Base-by-base conservation (phyloP, 2,329 filamentous ascomycete genomes). In the Fusarium sp. region DNA sequence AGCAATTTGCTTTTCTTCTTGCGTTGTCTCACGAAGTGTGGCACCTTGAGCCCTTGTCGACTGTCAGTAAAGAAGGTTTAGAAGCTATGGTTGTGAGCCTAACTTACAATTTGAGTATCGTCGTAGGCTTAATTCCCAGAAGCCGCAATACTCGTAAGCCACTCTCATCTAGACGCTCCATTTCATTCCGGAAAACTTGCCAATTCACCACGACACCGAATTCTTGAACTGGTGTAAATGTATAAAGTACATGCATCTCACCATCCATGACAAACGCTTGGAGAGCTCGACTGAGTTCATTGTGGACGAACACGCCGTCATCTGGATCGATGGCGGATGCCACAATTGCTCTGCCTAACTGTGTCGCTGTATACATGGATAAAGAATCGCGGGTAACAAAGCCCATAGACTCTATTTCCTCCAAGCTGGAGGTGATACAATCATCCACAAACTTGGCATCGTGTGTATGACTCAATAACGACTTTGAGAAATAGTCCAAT, bases 241-340 rank as follows among this genome's bases (percentile, higher is more conserved):
- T 88, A 75, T 94, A 94, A 46, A 93, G 84, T 14, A 92, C 85
- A 72, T 94, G 92, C 88, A 94, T 90, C 65, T 94, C 92, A 6
- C 90, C 89, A 73, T 94, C 91, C 86, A 94, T 89, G 14, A 93
- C 92, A 72, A 94, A 94, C 2, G 89, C 90, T 62, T 85, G 82
- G 4, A 94, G 82, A 1, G 91, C 90, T 68, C 85, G 85, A 58
- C 84, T 83, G 47, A 94, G 82, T 76, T 94, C 92, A 45, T 87
- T 82, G 70, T 93, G 82, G 19, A 94, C 84, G 70, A 93, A 94
- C 2, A 92, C 78, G 1, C 92, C 92, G 70, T 94, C 91, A 60
- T 92, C 90, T 0, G 91, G 92, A 50, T 91, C 87, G 35, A 94
- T 85, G 2, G 89, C 88, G 4, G 91, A 92, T 11, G 88, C 87